Conservation (phyloP, 352 stramenopile genomes). For the Phytophthora cactorum region DNA sequence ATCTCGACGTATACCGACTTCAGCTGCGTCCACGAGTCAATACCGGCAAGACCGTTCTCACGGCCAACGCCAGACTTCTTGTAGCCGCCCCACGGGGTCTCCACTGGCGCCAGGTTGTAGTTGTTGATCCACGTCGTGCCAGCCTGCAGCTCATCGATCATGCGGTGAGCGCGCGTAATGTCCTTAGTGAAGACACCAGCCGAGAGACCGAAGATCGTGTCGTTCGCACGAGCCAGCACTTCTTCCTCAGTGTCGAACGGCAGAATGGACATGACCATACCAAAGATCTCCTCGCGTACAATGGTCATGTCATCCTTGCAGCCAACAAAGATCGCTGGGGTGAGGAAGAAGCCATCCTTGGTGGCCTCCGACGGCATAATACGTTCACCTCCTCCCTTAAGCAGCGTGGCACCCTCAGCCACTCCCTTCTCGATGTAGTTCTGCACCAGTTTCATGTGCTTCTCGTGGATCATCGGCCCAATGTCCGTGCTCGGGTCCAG, state of each 20-base stretch:
- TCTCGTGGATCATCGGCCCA: slow-evolving; percentile 87
- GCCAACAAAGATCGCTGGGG: slow-evolving; percentile 92
- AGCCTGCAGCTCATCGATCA: slow-evolving; percentile 71
- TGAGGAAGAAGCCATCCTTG: slow-evolving; percentile 88
- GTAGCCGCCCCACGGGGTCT: slow-evolving; percentile 91
- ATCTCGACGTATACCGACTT: slow-evolving; percentile 92
- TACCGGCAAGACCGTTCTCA: slow-evolving; percentile 89
- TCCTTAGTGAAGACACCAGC: slow-evolving; percentile 89
- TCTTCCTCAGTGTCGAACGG: slow-evolving; percentile 82
- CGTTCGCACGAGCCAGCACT: slow-evolving; percentile 81
- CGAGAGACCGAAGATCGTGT: slow-evolving; percentile 80
- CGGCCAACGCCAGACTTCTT: slow-evolving; percentile 93
- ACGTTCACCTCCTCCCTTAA: slow-evolving; percentile 61
- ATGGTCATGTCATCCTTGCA: slow-evolving; percentile 90
- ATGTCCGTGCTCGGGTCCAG: slow-evolving; percentile 83
- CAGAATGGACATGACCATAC: slow-evolving; percentile 83
- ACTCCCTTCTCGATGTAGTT: slow-evolving; percentile 69
- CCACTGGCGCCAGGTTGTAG: slow-evolving; percentile 88
- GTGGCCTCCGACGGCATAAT: slow-evolving; percentile 49
- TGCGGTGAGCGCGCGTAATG: slow-evolving; percentile 75
- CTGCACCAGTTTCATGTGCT: slow-evolving; percentile 82
- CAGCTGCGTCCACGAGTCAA: slow-evolving; percentile 91
- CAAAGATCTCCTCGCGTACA: slow-evolving; percentile 84
- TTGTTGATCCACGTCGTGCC: slow-evolving; percentile 92
- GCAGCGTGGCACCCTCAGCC: slow-evolving; percentile 63